Evolutionary conservation across 768 basidiomycete genomes (phyloP).

Genomic region (Russula foetens): DNA sequence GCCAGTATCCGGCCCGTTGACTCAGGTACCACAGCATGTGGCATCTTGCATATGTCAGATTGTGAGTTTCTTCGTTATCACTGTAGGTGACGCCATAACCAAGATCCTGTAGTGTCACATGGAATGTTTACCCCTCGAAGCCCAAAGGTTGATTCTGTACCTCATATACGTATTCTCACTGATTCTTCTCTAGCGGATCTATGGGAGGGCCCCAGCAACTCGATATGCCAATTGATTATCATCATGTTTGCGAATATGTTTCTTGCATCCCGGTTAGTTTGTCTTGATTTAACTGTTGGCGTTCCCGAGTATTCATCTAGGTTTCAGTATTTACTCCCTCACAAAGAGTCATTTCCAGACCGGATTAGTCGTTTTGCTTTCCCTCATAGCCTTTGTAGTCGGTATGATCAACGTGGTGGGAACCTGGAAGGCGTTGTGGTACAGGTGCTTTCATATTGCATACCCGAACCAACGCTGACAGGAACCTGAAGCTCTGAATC

Average conservation of each 20-base stretch:
- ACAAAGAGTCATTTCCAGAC: background rate
- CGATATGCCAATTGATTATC: background rate
- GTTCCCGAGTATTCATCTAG: background rate
- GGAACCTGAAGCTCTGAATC: background rate
- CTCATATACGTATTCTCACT: background rate
- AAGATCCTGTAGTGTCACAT: background rate
- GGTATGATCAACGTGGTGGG: background rate
- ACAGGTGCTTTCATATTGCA: background rate
- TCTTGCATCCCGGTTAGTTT: background rate
- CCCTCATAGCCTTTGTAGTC: background rate
- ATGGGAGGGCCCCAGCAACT: background rate
- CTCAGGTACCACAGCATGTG: background rate
- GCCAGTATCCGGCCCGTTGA: too few relatives aligned
- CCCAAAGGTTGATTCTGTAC: background rate
- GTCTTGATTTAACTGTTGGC: background rate
- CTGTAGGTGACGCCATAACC: background rate
- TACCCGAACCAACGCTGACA: background rate
- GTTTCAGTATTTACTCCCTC: background rate
- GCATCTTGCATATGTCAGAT: background rate
- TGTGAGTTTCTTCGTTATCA: background rate
- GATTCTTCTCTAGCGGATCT: background rate
- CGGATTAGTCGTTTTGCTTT: background rate
- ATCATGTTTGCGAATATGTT: background rate
- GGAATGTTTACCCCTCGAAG: background rate
- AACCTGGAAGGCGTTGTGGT: background rate